These are phyloP conservation scores for Buxus sempervirens DNA, from an alignment of 164 flowering plant genomes.

Conservation along the genomic window DNA sequence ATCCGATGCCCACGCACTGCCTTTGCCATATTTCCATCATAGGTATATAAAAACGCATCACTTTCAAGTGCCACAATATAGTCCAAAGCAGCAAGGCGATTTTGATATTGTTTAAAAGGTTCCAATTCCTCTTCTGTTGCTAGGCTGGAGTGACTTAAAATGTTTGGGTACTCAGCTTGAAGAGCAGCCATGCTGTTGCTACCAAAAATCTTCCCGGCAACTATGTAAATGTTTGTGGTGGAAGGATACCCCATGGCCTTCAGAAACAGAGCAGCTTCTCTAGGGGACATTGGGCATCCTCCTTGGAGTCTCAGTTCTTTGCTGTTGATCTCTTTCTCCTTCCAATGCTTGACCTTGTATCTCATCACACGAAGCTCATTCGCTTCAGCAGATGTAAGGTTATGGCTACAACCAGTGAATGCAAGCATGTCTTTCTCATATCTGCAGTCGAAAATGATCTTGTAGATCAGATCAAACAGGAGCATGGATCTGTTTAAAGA, in stretches of 20 bases:
- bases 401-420: constrained; percentile 77
- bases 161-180: constrained; percentile 48
- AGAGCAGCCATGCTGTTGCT: constrained; percentile 48
- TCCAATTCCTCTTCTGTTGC: constrained; percentile 58
- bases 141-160: constrained; percentile 52
- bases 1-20: constrained; percentile 70
- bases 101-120: constrained; percentile 48
- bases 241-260: constrained; percentile 79
- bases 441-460: constrained; percentile 24
- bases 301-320: constrained; percentile 43
- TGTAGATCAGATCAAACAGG: not conserved
- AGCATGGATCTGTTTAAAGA: too few species aligned
- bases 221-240: constrained; percentile 56
- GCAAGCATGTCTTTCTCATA: constrained; percentile 86
- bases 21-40: constrained; percentile 80
- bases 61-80: constrained; percentile 67
- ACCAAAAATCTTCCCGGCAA: constrained; percentile 73
- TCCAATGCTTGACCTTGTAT: constrained; percentile 61
- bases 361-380: constrained; percentile 58
- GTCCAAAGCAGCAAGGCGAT: constrained; percentile 70
- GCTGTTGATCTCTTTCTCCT: constrained; percentile 68
- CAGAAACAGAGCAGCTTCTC: constrained; percentile 67
- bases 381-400: constrained; percentile 46
- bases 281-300: constrained; percentile 77
- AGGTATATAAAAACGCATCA: constrained; percentile 69